These are phyloP conservation scores for Hippophae rhamnoides DNA, from an alignment of 306 rosid genomes.

Conservation along the genomic window DNA sequence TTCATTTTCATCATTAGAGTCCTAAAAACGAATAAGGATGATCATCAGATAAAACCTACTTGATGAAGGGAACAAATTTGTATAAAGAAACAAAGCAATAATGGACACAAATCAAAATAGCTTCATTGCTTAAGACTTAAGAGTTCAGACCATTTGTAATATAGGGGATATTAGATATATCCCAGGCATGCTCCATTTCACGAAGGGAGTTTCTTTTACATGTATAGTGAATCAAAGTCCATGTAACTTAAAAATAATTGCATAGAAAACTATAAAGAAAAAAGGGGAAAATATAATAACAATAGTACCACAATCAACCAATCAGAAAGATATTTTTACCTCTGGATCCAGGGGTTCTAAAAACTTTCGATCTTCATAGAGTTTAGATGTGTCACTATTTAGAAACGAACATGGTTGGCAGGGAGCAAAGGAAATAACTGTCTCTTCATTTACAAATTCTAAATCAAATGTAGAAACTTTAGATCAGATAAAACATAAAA, in stretches of 20 bases:
- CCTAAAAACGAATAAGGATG: conserved; percentile 29
- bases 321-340: conserved; percentile 34
- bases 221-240: too few species aligned
- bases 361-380: conserved; percentile 23
- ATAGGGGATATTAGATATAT: not conserved
- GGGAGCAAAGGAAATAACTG: conserved; percentile 30
- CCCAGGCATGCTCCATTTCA: not conserved
- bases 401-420: conserved; percentile 26
- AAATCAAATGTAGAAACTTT: conserved; percentile 39
- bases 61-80: conserved; percentile 1
- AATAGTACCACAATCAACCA: not conserved
- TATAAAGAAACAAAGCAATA: not conserved
- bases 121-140: not conserved
- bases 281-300: not conserved
- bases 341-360: conserved; percentile 31
- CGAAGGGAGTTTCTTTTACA: not conserved
- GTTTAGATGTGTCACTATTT: conserved; percentile 27
- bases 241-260: too few species aligned
- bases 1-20: conserved; percentile 33
- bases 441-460: conserved; percentile 32
- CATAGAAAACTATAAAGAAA: not conserved
- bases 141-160: not conserved
- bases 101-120: not conserved
- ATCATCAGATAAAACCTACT: conserved; percentile 7
- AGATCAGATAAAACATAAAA: conserved; percentile 14